Base-by-base conservation (phyloP, 495 filamentous ascomycete genomes). In the Aspergillus sparsus region DNA sequence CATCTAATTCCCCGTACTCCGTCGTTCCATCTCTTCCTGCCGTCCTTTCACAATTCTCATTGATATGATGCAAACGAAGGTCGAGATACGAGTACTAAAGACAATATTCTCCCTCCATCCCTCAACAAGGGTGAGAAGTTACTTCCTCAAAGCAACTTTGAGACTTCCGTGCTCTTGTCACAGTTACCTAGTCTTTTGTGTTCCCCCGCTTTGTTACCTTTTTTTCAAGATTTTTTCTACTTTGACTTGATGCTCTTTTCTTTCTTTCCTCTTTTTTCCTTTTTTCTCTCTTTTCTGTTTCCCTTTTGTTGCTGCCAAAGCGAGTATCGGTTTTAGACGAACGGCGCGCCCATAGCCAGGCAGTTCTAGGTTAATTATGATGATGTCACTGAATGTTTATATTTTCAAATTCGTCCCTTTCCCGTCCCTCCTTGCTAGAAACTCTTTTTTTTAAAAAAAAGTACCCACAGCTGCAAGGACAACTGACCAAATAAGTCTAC, bases 341-440 rank as follows among this genome's bases (percentile, higher is more conserved):
- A 56, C 53, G 47, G 52, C 49, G 51, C 50, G 46, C 60, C 53
- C 31, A 44, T 53, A 60, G 36, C 51, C 56, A 63, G 62, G 62
- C 62, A 60, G 62, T 57, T 47, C 32, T 41, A 63, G 60, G 32
- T 58, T 58, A 57, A 47, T 63, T 31, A 63, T 36, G 55, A 63
- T 55, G 39, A 58, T 55, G 61, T 31, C 47, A 58, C 44, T 51
- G 50, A 58, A 58, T 58, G 36, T 46, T 45, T 18, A 57, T 53
- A 57, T 36, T 27, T 27, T 27, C 21, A 27, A 27, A 27, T 27
- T 27, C 21, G 21, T 27, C 1, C 21, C 21, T 27, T 27, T 27
- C 39, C 11, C 42, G 32, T 31, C 15, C 31, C 36, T 46, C 5
- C 44, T 58, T 36, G n/a, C n/a, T 16, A 49, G 34, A 27, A 21